Evolutionary conservation across 1,284 basidiomycete species (phyloP).

Genomic region (Uromyces viciae-fabae): DNA sequence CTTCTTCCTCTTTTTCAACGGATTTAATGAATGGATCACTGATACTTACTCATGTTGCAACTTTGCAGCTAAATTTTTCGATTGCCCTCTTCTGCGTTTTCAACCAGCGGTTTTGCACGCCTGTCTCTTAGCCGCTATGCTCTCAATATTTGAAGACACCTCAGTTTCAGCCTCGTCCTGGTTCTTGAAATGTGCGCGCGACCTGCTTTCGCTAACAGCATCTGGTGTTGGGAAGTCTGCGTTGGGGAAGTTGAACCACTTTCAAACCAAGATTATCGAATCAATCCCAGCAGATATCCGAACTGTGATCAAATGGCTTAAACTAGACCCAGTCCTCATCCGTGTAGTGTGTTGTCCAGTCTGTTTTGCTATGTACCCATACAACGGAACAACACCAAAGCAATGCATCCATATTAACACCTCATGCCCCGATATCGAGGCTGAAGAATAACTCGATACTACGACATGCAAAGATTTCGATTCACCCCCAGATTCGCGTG

Average conservation of each 20-base stretch:
- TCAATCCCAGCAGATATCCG: neutral
- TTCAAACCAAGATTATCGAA: neutral
- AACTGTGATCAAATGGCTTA: neutral
- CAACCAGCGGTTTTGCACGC: neutral
- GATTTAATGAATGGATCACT: neutral
- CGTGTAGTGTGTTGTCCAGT: neutral
- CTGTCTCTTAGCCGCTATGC: neutral
- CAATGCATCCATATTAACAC: neutral
- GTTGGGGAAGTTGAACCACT: neutral
- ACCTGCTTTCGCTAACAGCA: neutral
- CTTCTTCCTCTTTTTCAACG: too few species aligned
- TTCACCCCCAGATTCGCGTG: neutral
- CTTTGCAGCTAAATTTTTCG: neutral
- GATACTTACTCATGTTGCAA: neutral
- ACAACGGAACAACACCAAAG: neutral
- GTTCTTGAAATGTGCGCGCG: neutral
- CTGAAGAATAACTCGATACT: neutral
- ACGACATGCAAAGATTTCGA: neutral
- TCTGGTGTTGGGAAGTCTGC: neutral
- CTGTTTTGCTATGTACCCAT: slow-evolving; percentile 14
- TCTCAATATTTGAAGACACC: neutral
- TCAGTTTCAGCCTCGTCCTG: neutral
- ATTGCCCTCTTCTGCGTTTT: neutral
- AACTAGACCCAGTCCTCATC: neutral
- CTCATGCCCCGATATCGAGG: neutral